Base-by-base conservation (phyloP, 441 rosid genomes). In the Corymbia citriodora region DNA sequence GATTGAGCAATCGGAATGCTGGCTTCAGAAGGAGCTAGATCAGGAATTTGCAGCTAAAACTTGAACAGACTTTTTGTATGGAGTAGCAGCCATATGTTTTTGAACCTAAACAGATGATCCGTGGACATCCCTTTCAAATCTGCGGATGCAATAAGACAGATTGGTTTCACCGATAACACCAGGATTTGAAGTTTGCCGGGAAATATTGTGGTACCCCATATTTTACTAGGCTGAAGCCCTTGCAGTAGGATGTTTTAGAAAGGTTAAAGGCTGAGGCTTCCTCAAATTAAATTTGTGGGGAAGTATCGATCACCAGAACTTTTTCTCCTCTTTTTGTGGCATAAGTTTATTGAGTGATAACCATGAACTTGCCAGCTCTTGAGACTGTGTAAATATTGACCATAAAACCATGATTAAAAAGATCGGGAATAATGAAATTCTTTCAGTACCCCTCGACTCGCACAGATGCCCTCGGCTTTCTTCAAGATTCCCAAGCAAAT, bases 401-500 rank as follows among this genome's bases (percentile, higher is more conserved):
- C 50, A 74, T 40, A 74, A 74, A 40, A 74, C 52, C 85, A 45
- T 8, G 52, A 79, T 3, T 31, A 70, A 79, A 79, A 21, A 79
- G 85, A 79, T 79, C 10, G 17, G 7, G 52, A 79, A 79, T 48
- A 79, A 89, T 36, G 33, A 52, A 88, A 23, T 23, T 31, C 5
- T 25, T 10, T 15, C 89, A 87, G 52, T 92, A 95, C 96, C 95
- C 95, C 96, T 90, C 90, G 92, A 87, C 90, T 90, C 8, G 88
- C 88, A 91, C 95, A 95, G 89, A 94, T 92, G 87, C 89, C 91
- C 88, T 93, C 92, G 48, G 96, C 95, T 90, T 94, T 94, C 92
- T 95, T 94, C 91, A 94, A 86, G 72, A 95, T 89, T 63, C 93
- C 95, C 68, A 91, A 65, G 27, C 91, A 89, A 88, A 95, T 55